These are phyloP conservation scores for Russula brevipes DNA, from an alignment of 768 basidiomycete species.

Conservation along the genomic window DNA sequence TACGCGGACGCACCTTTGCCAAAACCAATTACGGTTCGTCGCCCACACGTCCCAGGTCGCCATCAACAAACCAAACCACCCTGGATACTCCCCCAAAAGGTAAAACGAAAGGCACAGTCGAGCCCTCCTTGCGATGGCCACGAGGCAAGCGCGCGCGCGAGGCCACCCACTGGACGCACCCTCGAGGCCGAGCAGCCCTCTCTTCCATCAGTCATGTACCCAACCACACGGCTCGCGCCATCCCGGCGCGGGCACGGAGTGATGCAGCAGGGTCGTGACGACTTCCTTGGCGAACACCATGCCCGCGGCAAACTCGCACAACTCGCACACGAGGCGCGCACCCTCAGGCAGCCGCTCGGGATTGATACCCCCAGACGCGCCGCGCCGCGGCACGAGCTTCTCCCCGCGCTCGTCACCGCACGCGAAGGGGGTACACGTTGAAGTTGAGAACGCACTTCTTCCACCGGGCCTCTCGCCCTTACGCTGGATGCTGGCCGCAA, in stretches of 20 bases:
- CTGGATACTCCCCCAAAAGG: conserved; percentile 1
- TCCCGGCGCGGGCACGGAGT: conserved; percentile 12
- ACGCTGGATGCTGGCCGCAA: conserved; percentile 4
- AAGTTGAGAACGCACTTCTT: conserved; percentile 32
- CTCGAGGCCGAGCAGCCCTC: conserved; percentile 35
- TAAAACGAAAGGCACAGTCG: no score
- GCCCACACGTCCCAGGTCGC: conserved; percentile 35
- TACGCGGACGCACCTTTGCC: not conserved
- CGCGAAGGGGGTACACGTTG: conserved; percentile 27
- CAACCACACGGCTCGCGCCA: conserved; percentile 28
- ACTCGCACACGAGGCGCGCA: conserved; percentile 5
- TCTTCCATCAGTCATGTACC: conserved; percentile 39
- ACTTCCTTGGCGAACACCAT: conserved; percentile 30
- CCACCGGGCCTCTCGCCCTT: conserved; percentile 13
- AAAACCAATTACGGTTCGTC: conserved; percentile 6
- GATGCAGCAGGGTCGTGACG: conserved; percentile 33
- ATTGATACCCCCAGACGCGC: conserved; percentile 7
- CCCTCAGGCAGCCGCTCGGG: not conserved
- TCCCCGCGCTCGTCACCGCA: not conserved
- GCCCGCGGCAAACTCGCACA: conserved; percentile 5
- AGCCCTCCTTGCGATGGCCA: no score
- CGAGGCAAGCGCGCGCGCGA: no score
- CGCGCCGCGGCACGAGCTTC: not conserved
- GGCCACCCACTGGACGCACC: no score
- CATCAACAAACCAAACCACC: conserved; percentile 30